phyloP scores from a whole-genome alignment of 176 grass and related monocot species.

The Poa pratensis region DNA sequence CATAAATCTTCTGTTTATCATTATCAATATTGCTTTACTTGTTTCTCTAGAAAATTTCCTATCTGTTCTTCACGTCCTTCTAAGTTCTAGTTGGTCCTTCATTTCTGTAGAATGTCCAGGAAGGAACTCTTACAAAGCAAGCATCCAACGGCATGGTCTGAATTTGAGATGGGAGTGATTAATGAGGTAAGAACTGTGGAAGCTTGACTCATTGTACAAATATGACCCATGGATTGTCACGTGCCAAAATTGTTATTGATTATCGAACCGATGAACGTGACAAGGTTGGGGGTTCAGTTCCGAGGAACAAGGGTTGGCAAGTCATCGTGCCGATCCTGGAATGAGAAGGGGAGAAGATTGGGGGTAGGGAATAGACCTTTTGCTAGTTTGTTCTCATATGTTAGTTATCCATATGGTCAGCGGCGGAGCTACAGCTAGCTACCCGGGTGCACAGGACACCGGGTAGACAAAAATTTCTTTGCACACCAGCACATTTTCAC shows the following conservation, averaged over 20 bases:
- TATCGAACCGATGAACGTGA: background rate
- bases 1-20: background rate
- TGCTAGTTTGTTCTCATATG: background rate
- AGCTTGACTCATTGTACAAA: slow-evolving; percentile 31
- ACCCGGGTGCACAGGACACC: too few species aligned
- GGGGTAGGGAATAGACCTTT: background rate
- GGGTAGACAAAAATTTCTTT: too few species aligned
- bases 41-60: background rate
- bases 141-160: slow-evolving; percentile 83
- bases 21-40: slow-evolving; percentile 1
- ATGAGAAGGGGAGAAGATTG: background rate
- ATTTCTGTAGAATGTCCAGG: slow-evolving; percentile 80
- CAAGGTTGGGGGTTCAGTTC: slow-evolving; percentile 6
- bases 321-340: background rate
- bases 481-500: too few species aligned
- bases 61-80: background rate
- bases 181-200: slow-evolving; percentile 65
- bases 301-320: background rate
- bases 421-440: too few species aligned
- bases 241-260: background rate
- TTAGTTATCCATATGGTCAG: slow-evolving; percentile 1
- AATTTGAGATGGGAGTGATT: slow-evolving; percentile 88
- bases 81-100: background rate
- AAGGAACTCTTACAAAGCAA: slow-evolving; percentile 88
- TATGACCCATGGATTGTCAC: background rate